These are phyloP conservation scores for Penicillium roqueforti DNA, from an alignment of 495 filamentous ascomycete species.

Conservation along the genomic window DNA sequence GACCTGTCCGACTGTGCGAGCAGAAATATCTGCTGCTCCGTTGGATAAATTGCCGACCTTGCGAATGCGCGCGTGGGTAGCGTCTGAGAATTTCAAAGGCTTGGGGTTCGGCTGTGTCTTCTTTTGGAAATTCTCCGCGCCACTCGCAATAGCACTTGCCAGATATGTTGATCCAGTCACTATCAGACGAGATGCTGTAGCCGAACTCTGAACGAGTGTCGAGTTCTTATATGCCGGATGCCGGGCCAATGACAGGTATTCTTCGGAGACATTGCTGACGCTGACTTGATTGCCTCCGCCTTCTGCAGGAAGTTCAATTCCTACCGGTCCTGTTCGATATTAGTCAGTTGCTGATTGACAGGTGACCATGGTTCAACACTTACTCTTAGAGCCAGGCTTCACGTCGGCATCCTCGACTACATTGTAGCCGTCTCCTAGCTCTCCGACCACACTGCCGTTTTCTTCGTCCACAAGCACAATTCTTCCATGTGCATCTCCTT, in stretches of 20 bases:
- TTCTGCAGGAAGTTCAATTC: conserved; percentile 76
- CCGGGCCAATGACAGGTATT: conserved; percentile 74
- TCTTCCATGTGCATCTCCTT: conserved; percentile 57
- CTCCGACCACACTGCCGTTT: conserved; percentile 90
- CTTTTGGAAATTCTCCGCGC: conserved; percentile 76
- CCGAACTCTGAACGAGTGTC: conserved; percentile 82
- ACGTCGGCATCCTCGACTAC: conserved; percentile 70
- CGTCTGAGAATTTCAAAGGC: conserved; percentile 81
- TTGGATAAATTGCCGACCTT: conserved; percentile 79
- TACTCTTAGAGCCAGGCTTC: conserved; percentile 83
- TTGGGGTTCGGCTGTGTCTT: conserved; percentile 70
- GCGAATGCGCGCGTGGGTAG: conserved; percentile 77
- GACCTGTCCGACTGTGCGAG: conserved; percentile 82
- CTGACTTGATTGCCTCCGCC: conserved; percentile 64
- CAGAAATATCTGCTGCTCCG: conserved; percentile 69
- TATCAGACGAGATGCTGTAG: conserved; percentile 85
- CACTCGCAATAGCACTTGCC: conserved; percentile 66
- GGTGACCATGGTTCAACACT: conserved; percentile 16
- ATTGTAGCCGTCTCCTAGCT: conserved; percentile 76
- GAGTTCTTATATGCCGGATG: conserved; percentile 88
- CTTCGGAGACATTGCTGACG: conserved; percentile 70
- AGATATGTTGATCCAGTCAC: conserved; percentile 80
- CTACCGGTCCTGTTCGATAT: conserved; percentile 67
- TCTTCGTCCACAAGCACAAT: conserved; percentile 97
- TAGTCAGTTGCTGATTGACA: conserved; percentile 10